Percentiles rank a stretch among this genome's conserved stretches.
Evolutionary conservation across 305 asterid species (phyloP).

Genomic region (Lippia alba): DNA sequence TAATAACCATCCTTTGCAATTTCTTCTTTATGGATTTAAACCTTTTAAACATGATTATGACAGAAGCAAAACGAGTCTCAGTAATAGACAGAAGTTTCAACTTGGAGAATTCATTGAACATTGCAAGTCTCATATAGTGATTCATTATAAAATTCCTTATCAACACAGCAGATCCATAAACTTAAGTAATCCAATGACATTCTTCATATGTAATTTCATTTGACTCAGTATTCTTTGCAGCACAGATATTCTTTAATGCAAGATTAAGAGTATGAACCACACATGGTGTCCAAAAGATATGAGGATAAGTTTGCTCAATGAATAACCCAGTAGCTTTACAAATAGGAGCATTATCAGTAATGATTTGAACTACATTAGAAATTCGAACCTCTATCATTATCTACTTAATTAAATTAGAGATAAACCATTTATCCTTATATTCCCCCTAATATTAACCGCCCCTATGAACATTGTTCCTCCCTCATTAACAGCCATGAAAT

Average conservation of each 20-base stretch:
- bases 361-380: too few species aligned
- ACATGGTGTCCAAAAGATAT: too few species aligned
- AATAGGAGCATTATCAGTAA: neutral
- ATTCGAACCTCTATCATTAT: too few species aligned
- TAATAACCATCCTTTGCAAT: slow-evolving; percentile 17
- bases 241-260: neutral
- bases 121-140: too few species aligned
- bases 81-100: neutral
- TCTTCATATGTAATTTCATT: neutral
- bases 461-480: too few species aligned
- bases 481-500: too few species aligned
- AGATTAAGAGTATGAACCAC: too few species aligned
- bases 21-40: slow-evolving; percentile 9
- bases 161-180: neutral
- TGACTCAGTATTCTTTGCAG: neutral
- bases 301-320: neutral
- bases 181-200: neutral
- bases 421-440: neutral
- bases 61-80: slow-evolving; percentile 20
- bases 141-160: neutral
- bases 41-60: slow-evolving; percentile 14
- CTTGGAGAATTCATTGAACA: too few species aligned
- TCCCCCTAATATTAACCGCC: neutral
- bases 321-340: neutral
- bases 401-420: neutral